Evolutionary conservation across 352 stramenopile genomes (phyloP), one percentile per base, ranked within the genome.

Genomic region (Thalassiosira oceanica): DNA sequence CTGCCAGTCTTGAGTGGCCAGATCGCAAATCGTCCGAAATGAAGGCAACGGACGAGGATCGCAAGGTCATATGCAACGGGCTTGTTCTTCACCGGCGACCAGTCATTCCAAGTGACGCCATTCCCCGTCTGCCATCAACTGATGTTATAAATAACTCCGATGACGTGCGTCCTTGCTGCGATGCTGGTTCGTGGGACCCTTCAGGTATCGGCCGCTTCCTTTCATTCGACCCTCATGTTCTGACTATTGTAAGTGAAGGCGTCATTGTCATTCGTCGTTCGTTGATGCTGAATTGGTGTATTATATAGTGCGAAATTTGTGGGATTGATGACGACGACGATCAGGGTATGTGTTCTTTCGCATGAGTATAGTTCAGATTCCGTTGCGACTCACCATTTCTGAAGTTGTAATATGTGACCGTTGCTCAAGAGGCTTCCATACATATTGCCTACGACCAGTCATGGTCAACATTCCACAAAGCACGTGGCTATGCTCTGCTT

Each of bases 341-440:
- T 33, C 53, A 63, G 67, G 65, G 21, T 35, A 35, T 36, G 44
- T 36, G n/a, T 33, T 10, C 16, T 20, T 13, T 7, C 11, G 20
- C 44, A 48, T 15, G 11, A 16, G 11, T 48, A 16, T 48, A 23
- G 39, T 13, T 48, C 39, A 48, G 5, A 48, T 48, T 10, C n/a
- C 10, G 39, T 21, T 15, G 11, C 11, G 39, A 23, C n/a, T n/a
- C n/a, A n/a, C n/a, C 7, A 23, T 48, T 21, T 15, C 21, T 48
- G 11, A 10, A 48, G 45, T 80, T 43, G 55, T 80, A 24, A 75
- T 80, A 41, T 80, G 73, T 49, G 73, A 83, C 28, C 37, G 56
- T n/a, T 83, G 73, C 36, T 55, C 78, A 35, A 64, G 23, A 13
- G 73, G 73, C 6, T 79, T 70, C 44, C 73, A 83, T 52, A 70